These are phyloP conservation scores for Potentilla sterilis DNA, from an alignment of 306 rosid genomes.

Conservation along the genomic window DNA sequence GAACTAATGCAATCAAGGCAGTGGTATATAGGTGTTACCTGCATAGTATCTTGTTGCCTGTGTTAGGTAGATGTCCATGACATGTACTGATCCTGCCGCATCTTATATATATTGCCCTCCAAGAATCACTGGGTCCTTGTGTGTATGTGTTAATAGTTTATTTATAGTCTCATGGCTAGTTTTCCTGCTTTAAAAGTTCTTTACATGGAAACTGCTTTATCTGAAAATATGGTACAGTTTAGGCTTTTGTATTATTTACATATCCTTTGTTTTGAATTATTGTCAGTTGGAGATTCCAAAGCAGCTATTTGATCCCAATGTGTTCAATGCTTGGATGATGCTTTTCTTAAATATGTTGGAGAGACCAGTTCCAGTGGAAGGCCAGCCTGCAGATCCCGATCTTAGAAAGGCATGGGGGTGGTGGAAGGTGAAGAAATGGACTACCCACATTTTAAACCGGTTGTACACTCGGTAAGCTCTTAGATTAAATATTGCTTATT, in stretches of 20 bases:
- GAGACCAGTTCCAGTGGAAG: constrained; percentile 91
- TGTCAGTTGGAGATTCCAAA: constrained; percentile 96
- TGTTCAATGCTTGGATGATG: constrained; percentile 95
- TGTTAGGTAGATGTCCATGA: background rate
- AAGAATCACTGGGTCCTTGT: background rate
- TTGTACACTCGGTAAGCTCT: constrained; percentile 75
- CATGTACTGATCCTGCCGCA: background rate
- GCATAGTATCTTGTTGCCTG: background rate
- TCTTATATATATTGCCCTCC: background rate
- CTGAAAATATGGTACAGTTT: background rate
- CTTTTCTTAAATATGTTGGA: constrained; percentile 80
- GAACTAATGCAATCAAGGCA: background rate
- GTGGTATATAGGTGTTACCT: background rate
- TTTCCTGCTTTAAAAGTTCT: background rate
- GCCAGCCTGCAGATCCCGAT: constrained; percentile 86
- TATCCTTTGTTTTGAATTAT: constrained; percentile 10
- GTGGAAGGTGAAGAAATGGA: constrained; percentile 99
- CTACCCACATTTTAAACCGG: constrained; percentile 88
- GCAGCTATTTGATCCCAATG: constrained; percentile 71
- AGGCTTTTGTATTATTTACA: background rate
- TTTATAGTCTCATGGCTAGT: background rate
- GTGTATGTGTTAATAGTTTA: background rate
- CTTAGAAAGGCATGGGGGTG: constrained; percentile 92
- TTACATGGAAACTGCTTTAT: background rate
- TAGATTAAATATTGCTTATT: constrained; percentile 10